phyloP scores from a whole-genome alignment of 805 yeast species.

The Zygotorulaspora sp. region DNA sequence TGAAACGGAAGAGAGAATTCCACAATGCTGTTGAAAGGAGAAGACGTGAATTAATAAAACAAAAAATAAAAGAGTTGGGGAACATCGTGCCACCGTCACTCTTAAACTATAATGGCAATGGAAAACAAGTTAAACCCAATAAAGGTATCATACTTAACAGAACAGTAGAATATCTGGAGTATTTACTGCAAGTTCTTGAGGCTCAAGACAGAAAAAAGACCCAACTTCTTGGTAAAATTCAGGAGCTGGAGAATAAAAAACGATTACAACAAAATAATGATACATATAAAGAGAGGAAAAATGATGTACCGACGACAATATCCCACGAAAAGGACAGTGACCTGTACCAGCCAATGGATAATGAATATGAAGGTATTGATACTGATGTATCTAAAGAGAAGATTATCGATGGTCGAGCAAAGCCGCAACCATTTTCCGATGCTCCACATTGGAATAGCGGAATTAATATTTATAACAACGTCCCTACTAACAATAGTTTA shows the following conservation, averaged over 20 bases:
- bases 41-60: slow-evolving; percentile 85
- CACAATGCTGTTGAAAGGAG: slow-evolving; percentile 94
- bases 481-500: slow-evolving; percentile 1
- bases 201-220: slow-evolving; percentile 49
- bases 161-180: slow-evolving; percentile 74
- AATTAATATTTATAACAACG: slow-evolving; percentile 1
- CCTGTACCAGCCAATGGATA: background rate
- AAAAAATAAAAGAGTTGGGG: slow-evolving; percentile 80
- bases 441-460: background rate
- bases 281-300: background rate
- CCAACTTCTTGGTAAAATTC: slow-evolving; percentile 39
- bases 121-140: slow-evolving; percentile 73
- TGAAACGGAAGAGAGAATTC: slow-evolving; percentile 75
- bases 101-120: slow-evolving; percentile 42
- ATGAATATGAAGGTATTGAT: slow-evolving; percentile 5
- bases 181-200: slow-evolving; percentile 55
- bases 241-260: slow-evolving; percentile 31
- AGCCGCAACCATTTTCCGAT: slow-evolving; percentile 13
- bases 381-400: slow-evolving; percentile 20
- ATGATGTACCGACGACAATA: slow-evolving; percentile 1
- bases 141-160: slow-evolving; percentile 72
- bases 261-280: slow-evolving; percentile 1
- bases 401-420: slow-evolving; percentile 28
- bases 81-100: slow-evolving; percentile 73
- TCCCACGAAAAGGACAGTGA: background rate